Percentiles rank a stretch among this genome's conserved stretches.
These are phyloP conservation scores for Fusarium coicis DNA, from an alignment of 2,329 filamentous ascomycete species.

Conservation along the genomic window DNA sequence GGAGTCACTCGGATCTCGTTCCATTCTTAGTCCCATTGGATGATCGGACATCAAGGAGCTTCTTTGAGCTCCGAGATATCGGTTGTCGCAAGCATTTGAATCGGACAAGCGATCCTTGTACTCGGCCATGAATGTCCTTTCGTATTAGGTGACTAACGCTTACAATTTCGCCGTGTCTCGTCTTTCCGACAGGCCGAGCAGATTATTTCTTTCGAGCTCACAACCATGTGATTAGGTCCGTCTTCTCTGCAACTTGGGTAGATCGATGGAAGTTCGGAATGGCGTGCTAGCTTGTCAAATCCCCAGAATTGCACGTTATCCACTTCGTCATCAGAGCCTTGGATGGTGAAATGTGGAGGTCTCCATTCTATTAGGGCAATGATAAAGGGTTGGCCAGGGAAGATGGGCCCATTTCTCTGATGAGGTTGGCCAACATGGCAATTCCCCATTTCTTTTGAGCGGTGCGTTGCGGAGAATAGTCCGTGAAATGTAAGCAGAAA, in stretches of 20 bases:
- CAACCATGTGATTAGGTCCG: too few relatives aligned
- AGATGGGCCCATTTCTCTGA: not conserved
- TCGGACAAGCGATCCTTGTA: not conserved
- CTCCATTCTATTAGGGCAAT: not conserved
- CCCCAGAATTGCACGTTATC: slow-evolving; percentile 2
- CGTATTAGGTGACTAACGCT: not conserved
- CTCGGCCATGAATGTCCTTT: not conserved
- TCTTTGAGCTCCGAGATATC: not conserved
- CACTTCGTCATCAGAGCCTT: not conserved
- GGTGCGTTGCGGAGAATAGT: too few relatives aligned
- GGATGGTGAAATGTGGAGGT: not conserved
- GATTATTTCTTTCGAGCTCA: rapidly evolving
- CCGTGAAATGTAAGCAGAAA: too few relatives aligned
- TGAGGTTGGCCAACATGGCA: too few relatives aligned
- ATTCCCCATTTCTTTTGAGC: too few relatives aligned
- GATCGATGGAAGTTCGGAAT: not conserved
- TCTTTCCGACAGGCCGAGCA: not conserved
- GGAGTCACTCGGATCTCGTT: not conserved
- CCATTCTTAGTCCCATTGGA: not conserved
- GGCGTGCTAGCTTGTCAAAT: slow-evolving; percentile 8
- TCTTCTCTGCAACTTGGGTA: not conserved
- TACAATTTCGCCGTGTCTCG: not conserved
- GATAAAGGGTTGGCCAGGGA: rapidly evolving
- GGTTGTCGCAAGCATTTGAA: not conserved
- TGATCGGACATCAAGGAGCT: rapidly evolving